phyloP scores from a whole-genome alignment of 2,329 filamentous ascomycete species.

The Neonectria magnoliae region DNA sequence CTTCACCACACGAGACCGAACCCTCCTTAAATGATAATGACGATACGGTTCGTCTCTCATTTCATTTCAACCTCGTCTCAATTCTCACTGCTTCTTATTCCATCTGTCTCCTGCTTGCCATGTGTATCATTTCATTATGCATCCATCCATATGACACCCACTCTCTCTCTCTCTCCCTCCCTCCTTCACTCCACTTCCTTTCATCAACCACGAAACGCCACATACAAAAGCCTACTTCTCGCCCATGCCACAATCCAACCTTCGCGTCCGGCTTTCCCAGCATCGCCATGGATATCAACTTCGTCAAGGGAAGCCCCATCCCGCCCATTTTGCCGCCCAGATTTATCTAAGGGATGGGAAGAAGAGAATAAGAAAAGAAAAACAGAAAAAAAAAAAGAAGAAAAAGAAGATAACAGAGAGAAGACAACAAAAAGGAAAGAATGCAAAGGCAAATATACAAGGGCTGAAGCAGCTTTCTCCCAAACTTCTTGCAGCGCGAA shows the following conservation, averaged over 20 bases:
- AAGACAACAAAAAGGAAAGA: background rate
- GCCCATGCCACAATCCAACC: conserved; percentile 3
- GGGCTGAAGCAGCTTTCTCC: conserved; percentile 1
- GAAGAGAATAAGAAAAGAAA: background rate
- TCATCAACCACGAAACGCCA: conserved; percentile 21
- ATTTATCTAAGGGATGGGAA: conserved; percentile 16
- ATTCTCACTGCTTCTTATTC: background rate
- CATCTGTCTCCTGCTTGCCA: background rate
- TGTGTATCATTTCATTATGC: conserved; percentile 20
- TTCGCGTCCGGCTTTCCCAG: background rate
- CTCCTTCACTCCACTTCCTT: background rate
- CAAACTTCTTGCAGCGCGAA: background rate
- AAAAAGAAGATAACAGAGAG: background rate
- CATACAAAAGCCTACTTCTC: conserved; percentile 11
- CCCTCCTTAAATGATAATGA: background rate
- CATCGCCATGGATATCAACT: conserved; percentile 19
- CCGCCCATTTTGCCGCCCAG: background rate
- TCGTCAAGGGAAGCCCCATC: background rate
- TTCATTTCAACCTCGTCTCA: conserved; percentile 4
- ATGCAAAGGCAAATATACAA: conserved; percentile 10
- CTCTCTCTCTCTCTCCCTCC: no score
- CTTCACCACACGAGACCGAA: background rate
- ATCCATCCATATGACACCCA: conserved; percentile 8
- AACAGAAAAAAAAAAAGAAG: background rate
- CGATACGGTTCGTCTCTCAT: conserved; percentile 7